Evolutionary conservation across 2,329 filamentous ascomycete genomes (phyloP).

Genomic region (Teratosphaeria gauchensis): DNA sequence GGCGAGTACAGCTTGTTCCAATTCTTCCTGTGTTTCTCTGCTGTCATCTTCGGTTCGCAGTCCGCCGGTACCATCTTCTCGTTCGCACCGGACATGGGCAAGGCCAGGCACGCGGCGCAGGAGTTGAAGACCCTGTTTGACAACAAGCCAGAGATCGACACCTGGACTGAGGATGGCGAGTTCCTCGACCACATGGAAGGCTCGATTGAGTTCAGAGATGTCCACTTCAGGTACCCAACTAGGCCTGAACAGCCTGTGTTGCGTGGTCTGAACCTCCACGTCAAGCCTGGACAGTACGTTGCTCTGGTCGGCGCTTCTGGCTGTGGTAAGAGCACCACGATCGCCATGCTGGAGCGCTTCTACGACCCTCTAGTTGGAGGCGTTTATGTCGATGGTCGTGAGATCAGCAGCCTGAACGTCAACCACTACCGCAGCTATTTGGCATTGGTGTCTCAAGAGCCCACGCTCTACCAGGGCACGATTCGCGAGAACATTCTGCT

Average conservation of each 20-base stretch:
- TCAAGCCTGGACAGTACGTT: conserved; percentile 71
- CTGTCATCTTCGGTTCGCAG: conserved; percentile 84
- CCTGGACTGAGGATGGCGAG: conserved; percentile 64
- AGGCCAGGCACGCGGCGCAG: conserved; percentile 74
- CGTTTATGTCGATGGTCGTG: conserved; percentile 71
- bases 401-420: conserved; percentile 72
- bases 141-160: conserved; percentile 69
- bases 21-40: conserved; percentile 85
- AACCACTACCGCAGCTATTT: conserved; percentile 77
- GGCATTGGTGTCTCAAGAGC: conserved; percentile 86
- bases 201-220: conserved; percentile 76
- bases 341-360: conserved; percentile 85
- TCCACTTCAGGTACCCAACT: conserved; percentile 91
- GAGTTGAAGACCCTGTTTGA: conserved; percentile 80
- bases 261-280: conserved; percentile 64
- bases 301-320: conserved; percentile 90
- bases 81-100: conserved; percentile 86
- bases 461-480: conserved; percentile 86
- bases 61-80: conserved; percentile 83
- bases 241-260: conserved; percentile 87
- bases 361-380: conserved; percentile 79
- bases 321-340: conserved; percentile 89
- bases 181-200: conserved; percentile 58
- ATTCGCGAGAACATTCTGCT: conserved; percentile 86
- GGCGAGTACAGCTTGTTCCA: conserved; percentile 68